Evolutionary conservation across 805 yeast species (phyloP), one percentile per base, ranked within the genome.

Genomic region (Vanderwaltozyma verrucispora): DNA sequence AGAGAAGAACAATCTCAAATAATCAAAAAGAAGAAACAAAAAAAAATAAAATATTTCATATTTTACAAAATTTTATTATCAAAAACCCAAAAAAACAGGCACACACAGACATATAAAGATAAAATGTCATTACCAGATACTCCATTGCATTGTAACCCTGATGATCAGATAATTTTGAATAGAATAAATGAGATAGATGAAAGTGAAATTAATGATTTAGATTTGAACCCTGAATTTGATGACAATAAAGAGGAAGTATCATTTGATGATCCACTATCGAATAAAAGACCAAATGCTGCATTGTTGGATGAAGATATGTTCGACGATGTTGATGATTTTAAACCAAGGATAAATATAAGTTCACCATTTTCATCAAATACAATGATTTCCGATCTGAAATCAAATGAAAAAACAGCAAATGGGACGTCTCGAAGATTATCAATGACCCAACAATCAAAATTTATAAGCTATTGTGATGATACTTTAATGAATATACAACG

Each of bases 381-480:
- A 13, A 40, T 45, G 28, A 29, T 45, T 21, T 20, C 35, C 3
- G 25, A 38, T 13, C 20, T 39, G 14, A 20, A 35, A 3, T 25
- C 35, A 2, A 17, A 19, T 11, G n/a, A 26, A 7, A 32, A 33
- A n/a, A 8, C 15, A 27, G 18, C 30, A 11, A 24, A 32, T 4
- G 31, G 19, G 12, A 30, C 40, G 10, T 28, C 40, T 30, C 53
- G 62, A 40, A 51, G 61, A 30, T 56, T 72, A 3, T 63, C 71
- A 0, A 46, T 53, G 30, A 43, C 66, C 0, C 87, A 80, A 47
- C 81, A 78, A 50, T 69, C 76, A 31, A 68, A 69, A 44, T 63
- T 79, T 41, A 58, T 71, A 17, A 60, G 64, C 16, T 76, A 75
- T 46, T 64, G 78, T 28, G 87, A 79, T 44, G 69, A 65, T 9